Evolutionary conservation across 1,284 basidiomycete species (phyloP), one percentile per base, ranked within the genome.

Genomic region (Sporisorium iseilematis-ciliati): DNA sequence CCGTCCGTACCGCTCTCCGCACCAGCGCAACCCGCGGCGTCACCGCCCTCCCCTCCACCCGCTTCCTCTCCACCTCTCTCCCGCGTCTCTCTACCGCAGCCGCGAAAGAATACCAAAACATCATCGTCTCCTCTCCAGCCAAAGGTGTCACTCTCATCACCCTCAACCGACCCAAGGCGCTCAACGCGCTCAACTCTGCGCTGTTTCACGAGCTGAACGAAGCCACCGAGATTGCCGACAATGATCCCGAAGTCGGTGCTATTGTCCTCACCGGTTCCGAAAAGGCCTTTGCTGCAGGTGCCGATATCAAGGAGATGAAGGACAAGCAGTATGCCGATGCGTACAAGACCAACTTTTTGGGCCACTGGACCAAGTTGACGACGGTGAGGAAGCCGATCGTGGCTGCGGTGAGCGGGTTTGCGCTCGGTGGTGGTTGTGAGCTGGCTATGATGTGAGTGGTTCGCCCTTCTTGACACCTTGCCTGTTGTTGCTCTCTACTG

Each of bases 371-470:
- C 18, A 87, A 90, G 69, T 88, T 98, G 77, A 89, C 90, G 14
- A 88, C 87, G 48, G 89, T 96, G 74, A 89, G 91, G 80, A 98
- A 98, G 87, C 96, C 96, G 16, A 91, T 97, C 84, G 92, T 99
- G 68, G 95, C 95, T 42, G 96, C 96, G 11, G 95, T 99, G 63
- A 94, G 91, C 84, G 97, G 96, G 20, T 98, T 92, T 82, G 95
- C 96, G 21, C 92, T 99, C 72, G 96, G 96, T 14, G 96, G 96
- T 53, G 96, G 96, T 56, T 96, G 95, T 82, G 96, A 99, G 86
- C 90, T 99, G 53, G 95, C 96, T 12, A 90, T 98, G 85, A 93
- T 95, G 91, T 93, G 77, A 67, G 82, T 58, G 81, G 81, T n/a
- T 78, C 82, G 31, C 33, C 18, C 23, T 11, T 1, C 25, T 0